Base-by-base conservation (phyloP, 2,329 filamentous ascomycete species). In the Alternaria metachromatica region DNA sequence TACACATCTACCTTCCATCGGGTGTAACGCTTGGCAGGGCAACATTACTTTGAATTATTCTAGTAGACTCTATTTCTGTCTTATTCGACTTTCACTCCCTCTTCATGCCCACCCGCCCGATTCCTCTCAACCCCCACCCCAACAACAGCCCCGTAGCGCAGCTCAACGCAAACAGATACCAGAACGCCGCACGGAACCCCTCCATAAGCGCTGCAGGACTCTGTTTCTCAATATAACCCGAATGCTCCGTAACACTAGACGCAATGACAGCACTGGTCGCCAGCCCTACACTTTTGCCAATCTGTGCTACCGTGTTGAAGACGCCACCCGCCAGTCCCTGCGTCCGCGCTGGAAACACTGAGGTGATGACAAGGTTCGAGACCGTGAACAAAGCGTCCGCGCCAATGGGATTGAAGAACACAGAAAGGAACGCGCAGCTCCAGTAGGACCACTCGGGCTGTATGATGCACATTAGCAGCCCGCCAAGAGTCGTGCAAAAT, bases 381-480 rank as follows among this genome's bases (percentile, higher is more conserved):
- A 84, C 72, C 0, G 81, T 83, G 68, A 81, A 84, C 0, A 84
- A 69, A 1, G 76, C 76, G 60, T 86, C 84, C 2, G 81, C 81
- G 1, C 81, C 81, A 5, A 84, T 69, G 0, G 83, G 80, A 18
- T 80, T 81, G 6, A 86, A 72, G 3, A 81, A 67, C 15, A 84
- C 79, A 0, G 82, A 81, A 13, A 79, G 76, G 60, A 85, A 85
- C 1, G 78, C 80, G 51, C 76, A 79, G 15, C 75, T 74, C 84
- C 84, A 87, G 73, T 85, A 87, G 1, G 78, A 78, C 80, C 82
- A 84, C 1, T 72, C 64, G 0, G 82, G 82, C 20, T 82, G 76
- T 15, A 83, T 78, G 18, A 84, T 65, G 28, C 44, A 45, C 45
- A 58, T 58, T 15, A 58, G 55, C 3, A 86, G 66, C 0, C 82